Conservation (phyloP, 768 basidiomycete species). For the Pleurotus platypus region DNA sequence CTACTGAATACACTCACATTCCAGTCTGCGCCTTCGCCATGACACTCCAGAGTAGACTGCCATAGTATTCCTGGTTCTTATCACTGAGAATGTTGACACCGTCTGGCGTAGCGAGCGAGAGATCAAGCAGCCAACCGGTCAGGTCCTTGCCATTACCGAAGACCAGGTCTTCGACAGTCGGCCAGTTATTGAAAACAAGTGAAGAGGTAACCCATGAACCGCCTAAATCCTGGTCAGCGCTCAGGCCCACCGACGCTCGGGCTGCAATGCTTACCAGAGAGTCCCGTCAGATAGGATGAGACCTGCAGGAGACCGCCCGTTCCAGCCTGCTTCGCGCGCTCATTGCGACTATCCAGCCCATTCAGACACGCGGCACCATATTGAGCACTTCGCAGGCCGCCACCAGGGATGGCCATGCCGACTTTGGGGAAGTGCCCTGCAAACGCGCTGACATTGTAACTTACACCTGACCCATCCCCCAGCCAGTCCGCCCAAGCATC, state of each 20-base stretch:
- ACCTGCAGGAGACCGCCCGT: conserved; percentile 71
- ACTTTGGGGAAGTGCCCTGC: conserved; percentile 42
- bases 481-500: conserved; percentile 59
- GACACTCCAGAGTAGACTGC: conserved; percentile 50
- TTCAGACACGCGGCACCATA: conserved; percentile 59
- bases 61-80: conserved; percentile 50
- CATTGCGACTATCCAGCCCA: conserved; percentile 60
- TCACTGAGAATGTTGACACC: conserved; percentile 42
- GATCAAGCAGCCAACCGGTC: conserved; percentile 54
- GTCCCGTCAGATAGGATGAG: conserved; percentile 62
- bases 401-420: conserved; percentile 67
- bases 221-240: conserved; percentile 27
- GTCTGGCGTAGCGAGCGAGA: conserved; percentile 52
- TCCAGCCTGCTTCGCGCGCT: conserved; percentile 49
- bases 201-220: conserved; percentile 71
- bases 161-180: conserved; percentile 51
- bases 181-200: conserved; percentile 62
- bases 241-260: not conserved
- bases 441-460: conserved; percentile 48
- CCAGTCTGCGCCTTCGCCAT: conserved; percentile 51
- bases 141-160: conserved; percentile 48
- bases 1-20: conserved; percentile 35
- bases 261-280: conserved; percentile 46
- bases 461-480: conserved; percentile 46
- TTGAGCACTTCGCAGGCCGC: conserved; percentile 65